A percentile compares a stretch with the other conserved stretches of the same genome.
Evolutionary conservation across 176 grass and related monocot species (phyloP).

Genomic region (Oryza glaberrima): DNA sequence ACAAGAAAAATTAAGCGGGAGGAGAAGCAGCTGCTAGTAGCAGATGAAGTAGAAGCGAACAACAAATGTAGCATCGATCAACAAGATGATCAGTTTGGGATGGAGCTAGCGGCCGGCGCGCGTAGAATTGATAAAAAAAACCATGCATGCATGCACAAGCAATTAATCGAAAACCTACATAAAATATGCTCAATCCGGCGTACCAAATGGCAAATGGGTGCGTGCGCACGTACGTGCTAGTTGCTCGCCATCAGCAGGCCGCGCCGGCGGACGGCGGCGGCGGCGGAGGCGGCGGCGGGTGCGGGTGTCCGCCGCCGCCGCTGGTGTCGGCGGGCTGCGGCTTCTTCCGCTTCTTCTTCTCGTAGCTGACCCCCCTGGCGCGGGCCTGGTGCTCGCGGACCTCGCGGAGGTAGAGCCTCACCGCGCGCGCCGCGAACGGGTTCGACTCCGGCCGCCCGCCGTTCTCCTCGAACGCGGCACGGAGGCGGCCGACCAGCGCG

Average conservation of each 20-base stretch:
- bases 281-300: slow-evolving; percentile 25
- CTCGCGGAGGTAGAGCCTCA: slow-evolving; percentile 63
- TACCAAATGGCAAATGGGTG: slow-evolving; percentile 63
- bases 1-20: slow-evolving; percentile 36
- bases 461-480: slow-evolving; percentile 63
- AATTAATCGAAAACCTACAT: slow-evolving; percentile 59
- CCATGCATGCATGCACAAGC: slow-evolving; percentile 59
- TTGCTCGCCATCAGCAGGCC: slow-evolving; percentile 35
- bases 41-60: slow-evolving; percentile 30
- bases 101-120: slow-evolving; percentile 2
- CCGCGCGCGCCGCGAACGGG: slow-evolving; percentile 60
- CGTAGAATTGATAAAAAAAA: slow-evolving; percentile 15
- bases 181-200: slow-evolving; percentile 67
- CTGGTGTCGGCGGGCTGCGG: slow-evolving; percentile 4
- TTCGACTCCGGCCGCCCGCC: slow-evolving; percentile 65
- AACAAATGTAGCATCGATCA: slow-evolving; percentile 41
- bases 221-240: slow-evolving; percentile 22
- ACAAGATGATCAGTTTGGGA: neutral
- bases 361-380: slow-evolving; percentile 66
- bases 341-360: slow-evolving; percentile 75
- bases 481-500: slow-evolving; percentile 61
- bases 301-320: neutral
- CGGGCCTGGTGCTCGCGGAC: slow-evolving; percentile 66
- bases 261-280: slow-evolving; percentile 51
- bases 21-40: neutral